Base-by-base conservation (phyloP, 2,329 filamentous ascomycete species). In the Arthrobotrys iridis region DNA sequence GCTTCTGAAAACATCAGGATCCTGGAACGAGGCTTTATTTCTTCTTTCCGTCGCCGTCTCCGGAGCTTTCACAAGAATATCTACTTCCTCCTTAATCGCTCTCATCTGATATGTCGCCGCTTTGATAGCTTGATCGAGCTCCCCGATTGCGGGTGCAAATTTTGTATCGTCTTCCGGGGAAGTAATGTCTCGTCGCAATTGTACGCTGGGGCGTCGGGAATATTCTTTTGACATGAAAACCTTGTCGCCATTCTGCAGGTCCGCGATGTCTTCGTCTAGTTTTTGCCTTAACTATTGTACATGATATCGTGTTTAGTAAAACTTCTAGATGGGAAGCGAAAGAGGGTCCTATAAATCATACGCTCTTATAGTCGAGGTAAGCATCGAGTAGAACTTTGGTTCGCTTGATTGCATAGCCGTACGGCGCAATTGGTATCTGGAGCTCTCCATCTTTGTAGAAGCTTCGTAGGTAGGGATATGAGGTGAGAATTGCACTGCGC, bases 311-410 rank as follows among this genome's bases (percentile, higher is more conserved):
- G 24, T 52, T 52, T 55, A 45, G 26, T 20, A 13, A 20, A 26
- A 18, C 0, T 8, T 13, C 24, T 62, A n/a, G 37, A n/a, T 10
- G 24, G 18, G 22, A 30, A n/a, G 41, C 24, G 11, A 4, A n/a
- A 11, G 10, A 8, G 30, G 10, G 28, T 1, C 22, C 3, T 4
- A 20, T 11, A 13, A 33, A 4, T 4, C 72, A 28, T 62, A 78
- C 63, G 20, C 64, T 76, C 40, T 78, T 79, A 37, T 80, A 80
- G 20, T 76, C 78, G 41, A 80, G 74, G 59, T 78, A 80, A 1
- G 77, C 70, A 66, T 79, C 78, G 11, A 80, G 63, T 20, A 80
- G 55, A n/a, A 65, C 65, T 22, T 76, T 76, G 5, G 77, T 77
- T 40, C 79, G 79, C 5, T 77, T 40, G 3, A 58, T 68, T 28